A percentile compares a stretch with the other conserved stretches of the same genome.
phyloP scores from a whole-genome alignment of 2,329 filamentous ascomycete genomes.

The Dothistroma pini region DNA sequence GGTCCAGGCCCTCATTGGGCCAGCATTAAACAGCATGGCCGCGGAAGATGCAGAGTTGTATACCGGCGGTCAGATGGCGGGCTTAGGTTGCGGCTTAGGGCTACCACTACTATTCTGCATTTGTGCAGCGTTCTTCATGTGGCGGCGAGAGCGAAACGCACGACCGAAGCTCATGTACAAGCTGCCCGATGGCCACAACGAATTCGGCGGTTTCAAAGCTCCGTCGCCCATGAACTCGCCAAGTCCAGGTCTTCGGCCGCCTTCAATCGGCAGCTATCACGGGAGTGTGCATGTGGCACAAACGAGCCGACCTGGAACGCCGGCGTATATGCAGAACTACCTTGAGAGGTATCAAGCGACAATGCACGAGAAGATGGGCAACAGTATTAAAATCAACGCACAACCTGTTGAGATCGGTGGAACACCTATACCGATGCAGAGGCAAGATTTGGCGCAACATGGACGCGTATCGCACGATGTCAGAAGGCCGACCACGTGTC shows the following conservation, averaged over 20 bases:
- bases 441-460: background rate
- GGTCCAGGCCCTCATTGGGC: slow-evolving; percentile 25
- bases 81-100: slow-evolving; percentile 28
- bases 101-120: slow-evolving; percentile 30
- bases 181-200: slow-evolving; percentile 29
- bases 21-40: slow-evolving; percentile 19
- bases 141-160: slow-evolving; percentile 19
- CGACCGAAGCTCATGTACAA: slow-evolving; percentile 33
- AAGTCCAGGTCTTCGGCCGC: background rate
- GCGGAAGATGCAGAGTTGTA: slow-evolving; percentile 18
- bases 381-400: background rate
- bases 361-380: slow-evolving; percentile 8
- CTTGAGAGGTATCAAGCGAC: slow-evolving; percentile 9
- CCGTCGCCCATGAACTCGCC: slow-evolving; percentile 7
- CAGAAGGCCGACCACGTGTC: background rate
- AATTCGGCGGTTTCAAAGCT: slow-evolving; percentile 21
- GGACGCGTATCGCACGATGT: background rate
- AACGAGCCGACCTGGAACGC: background rate
- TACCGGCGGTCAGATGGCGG: slow-evolving; percentile 28
- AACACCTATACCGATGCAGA: background rate
- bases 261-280: background rate
- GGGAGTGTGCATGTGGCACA: background rate
- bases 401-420: slow-evolving; percentile 10
- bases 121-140: slow-evolving; percentile 21
- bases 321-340: slow-evolving; percentile 10